Percentiles rank a stretch among this genome's conserved stretches.
Conservation (phyloP, 768 basidiomycete genomes). For the Amanita inopinata region DNA sequence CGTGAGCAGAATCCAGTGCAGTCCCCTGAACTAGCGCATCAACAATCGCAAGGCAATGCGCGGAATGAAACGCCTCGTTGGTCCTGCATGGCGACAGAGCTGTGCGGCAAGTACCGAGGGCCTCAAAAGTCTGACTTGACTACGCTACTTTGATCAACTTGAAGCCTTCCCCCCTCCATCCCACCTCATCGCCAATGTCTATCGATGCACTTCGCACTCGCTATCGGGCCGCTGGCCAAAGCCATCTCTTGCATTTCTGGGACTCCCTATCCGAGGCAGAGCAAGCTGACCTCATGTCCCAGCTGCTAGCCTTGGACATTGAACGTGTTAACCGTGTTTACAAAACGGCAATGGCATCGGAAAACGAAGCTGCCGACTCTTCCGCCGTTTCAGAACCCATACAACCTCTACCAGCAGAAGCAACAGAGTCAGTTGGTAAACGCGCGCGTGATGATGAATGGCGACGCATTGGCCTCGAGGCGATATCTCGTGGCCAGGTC, state of each 20-base stretch:
- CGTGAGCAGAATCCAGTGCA: too few relatives aligned
- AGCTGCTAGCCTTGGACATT: slow-evolving; percentile 77
- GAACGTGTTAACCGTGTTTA: slow-evolving; percentile 88
- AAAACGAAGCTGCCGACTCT: slow-evolving; percentile 38
- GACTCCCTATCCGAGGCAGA: slow-evolving; percentile 55
- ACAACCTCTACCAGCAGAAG: slow-evolving; percentile 72
- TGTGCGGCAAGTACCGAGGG: slow-evolving; percentile 14
- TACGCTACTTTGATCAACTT: slow-evolving; percentile 5
- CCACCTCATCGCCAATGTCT: slow-evolving; percentile 40
- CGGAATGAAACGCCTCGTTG: too few relatives aligned
- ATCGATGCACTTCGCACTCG: slow-evolving; percentile 45
- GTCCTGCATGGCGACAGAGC: too few relatives aligned
- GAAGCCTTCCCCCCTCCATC: not conserved
- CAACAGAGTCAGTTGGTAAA: slow-evolving; percentile 52
- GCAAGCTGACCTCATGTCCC: slow-evolving; percentile 50
- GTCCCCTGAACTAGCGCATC: too few relatives aligned
- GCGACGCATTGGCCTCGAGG: slow-evolving; percentile 69
- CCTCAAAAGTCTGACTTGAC: slow-evolving; percentile 3
- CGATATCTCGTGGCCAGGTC: slow-evolving; percentile 74
- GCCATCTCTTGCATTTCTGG: slow-evolving; percentile 87
- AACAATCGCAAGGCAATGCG: too few relatives aligned
- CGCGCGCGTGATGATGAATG: slow-evolving; percentile 58
- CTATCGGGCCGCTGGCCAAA: slow-evolving; percentile 78
- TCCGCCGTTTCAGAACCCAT: slow-evolving; percentile 41
- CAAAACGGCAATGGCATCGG: slow-evolving; percentile 61